Base-by-base conservation (phyloP, 495 filamentous ascomycete genomes). In the Podospora pseudopauciseta region DNA sequence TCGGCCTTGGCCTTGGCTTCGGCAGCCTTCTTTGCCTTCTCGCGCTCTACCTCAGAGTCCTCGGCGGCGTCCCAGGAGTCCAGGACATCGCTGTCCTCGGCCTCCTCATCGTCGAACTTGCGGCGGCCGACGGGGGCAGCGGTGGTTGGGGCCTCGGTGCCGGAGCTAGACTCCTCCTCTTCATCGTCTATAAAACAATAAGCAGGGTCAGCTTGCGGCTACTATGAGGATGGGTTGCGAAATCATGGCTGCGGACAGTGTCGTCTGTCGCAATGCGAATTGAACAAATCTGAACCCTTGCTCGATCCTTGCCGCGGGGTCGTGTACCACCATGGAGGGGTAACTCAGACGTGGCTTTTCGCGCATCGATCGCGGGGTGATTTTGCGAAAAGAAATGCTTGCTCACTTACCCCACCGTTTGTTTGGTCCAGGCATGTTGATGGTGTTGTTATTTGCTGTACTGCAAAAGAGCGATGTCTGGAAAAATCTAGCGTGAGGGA, bases 21-120 rank as follows among this genome's bases (percentile, higher is more conserved):
- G 9, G 87, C 92, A 18, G 88, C 92, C 80, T 91, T 91, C 81
- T 91, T 92, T 26, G 87, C 91, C 84, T 97, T 98, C 79, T 97
- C 93, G 70, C 92, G 91, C 82, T 99, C 96, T 64, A 89, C 94
- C 74, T 99, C 96, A 63, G 92, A 96, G 82, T 99, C 96, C 74
- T 97, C 95, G 67, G 91, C 95, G 55, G 92, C 94, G 72, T 97
- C 93, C 96, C 96, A 99, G 23, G 92, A 94, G 59, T 99, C 96
- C 67, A 97, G 86, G 66, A 97, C 94, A 80, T 97, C 93, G 76
- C 81, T 84, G 60, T 95, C 93, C 1, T 90, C 88, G 39, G 88
- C 92, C 78, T 96, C 94, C 75, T 97, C 94, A 73, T 99, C 95
- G 71, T 96, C 93, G 74, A 95, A 97, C 77, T 92, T 92, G 76